Evolutionary conservation across 1,284 basidiomycete genomes (phyloP), one percentile per base, ranked within the genome.

Genomic region (Moniliella sp.): DNA sequence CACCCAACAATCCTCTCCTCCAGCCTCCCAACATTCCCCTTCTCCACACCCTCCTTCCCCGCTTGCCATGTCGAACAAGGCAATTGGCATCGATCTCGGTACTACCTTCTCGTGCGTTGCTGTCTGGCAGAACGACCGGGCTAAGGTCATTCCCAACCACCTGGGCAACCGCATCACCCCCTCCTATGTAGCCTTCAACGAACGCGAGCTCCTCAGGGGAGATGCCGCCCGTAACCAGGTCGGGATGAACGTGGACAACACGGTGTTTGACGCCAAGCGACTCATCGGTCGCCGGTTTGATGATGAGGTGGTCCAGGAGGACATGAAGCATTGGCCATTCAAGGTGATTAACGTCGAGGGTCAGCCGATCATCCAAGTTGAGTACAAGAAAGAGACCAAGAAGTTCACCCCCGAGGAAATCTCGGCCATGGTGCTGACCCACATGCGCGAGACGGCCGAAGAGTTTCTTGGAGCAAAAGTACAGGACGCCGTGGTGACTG

Each of bases 161-260:
- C 83, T 91, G 63, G 84, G 84, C 62, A 79, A 91, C 66, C 79
- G 83, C 65, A 93, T 88, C 55, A 94, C 88, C 37, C 88, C 88
- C 37, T 97, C 88, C 50, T 94, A 94, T 67, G 88, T n/a, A 94
- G 83, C 88, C 53, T 94, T 97, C 73, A 86, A 82, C 50, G 68
- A 81, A 79, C 64, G 88, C 94, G n/a, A 73, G 83, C 88, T 70
- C 69, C 94, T 64, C 93, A 94, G 61, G 88, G n/a, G 86, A 64
- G 88, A 94, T 73, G 61, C 61, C 30, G 62, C 61, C 45, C 63
- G 63, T 62, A 62, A n/a, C 56, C 51, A 58, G 65, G 57, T 83
- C 83, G 53, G 88, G 86, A 48, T 94, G 94, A 71, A 94, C 94
- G 67, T 63, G 63, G 76, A 83, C 69, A 75, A 78, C 51, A 81